phyloP scores from a whole-genome alignment of 2,329 filamentous ascomycete species.

The Pseudocercospora macadamiae region DNA sequence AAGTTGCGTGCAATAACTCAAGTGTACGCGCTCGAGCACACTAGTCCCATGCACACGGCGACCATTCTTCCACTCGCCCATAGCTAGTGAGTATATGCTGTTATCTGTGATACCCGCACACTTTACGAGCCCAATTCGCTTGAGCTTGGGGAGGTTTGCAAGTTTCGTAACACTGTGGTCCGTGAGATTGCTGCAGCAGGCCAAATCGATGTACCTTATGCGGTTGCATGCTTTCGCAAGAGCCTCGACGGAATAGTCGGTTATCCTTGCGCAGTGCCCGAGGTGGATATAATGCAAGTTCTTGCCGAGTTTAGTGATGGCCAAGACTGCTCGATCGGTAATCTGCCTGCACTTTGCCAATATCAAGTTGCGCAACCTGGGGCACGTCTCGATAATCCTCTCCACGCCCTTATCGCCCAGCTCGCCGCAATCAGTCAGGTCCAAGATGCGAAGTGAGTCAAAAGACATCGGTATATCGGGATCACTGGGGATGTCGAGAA shows the following conservation, averaged over 20 bases:
- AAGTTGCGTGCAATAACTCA: slow-evolving; percentile 90
- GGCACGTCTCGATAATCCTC: slow-evolving; percentile 83
- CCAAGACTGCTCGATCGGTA: slow-evolving; percentile 82
- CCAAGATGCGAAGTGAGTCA: slow-evolving; percentile 88
- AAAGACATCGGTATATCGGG: slow-evolving; percentile 58
- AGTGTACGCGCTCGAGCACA: slow-evolving; percentile 85
- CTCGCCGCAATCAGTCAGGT: slow-evolving; percentile 84
- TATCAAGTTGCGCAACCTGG: slow-evolving; percentile 87
- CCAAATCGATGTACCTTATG: slow-evolving; percentile 95
- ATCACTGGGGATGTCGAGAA: slow-evolving; percentile 72
- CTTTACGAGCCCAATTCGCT: slow-evolving; percentile 93
- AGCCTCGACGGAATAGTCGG: slow-evolving; percentile 81
- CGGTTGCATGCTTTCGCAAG: slow-evolving; percentile 86
- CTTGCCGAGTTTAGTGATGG: slow-evolving; percentile 88
- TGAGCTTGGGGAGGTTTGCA: slow-evolving; percentile 85
- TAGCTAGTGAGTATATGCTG: slow-evolving; percentile 81
- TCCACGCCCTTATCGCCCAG: slow-evolving; percentile 86
- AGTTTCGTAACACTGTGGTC: slow-evolving; percentile 83
- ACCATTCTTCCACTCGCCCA: slow-evolving; percentile 47
- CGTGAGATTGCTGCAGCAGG: slow-evolving; percentile 89
- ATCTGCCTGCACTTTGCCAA: slow-evolving; percentile 92
- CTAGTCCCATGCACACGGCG: slow-evolving; percentile 57
- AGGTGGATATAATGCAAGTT: slow-evolving; percentile 96
- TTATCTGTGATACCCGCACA: slow-evolving; percentile 87
- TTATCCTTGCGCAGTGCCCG: slow-evolving; percentile 89